Base-by-base conservation (phyloP, 2,329 filamentous ascomycete species). In the Coniochaeta sp. region DNA sequence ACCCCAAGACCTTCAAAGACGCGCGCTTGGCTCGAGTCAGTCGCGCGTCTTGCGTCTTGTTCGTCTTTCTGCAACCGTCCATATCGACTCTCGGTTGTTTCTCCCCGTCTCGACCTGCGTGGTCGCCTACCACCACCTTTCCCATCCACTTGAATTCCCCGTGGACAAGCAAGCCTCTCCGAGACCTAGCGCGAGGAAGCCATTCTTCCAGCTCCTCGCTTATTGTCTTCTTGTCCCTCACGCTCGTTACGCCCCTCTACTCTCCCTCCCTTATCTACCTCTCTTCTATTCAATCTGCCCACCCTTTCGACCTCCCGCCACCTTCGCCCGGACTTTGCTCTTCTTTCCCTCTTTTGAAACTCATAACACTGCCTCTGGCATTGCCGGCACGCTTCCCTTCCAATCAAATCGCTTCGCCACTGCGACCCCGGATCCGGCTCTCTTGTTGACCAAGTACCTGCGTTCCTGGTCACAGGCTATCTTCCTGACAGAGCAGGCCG, bases 11-110 rank as follows among this genome's bases (percentile, higher is more conserved):
- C 47, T 18, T 12, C 2, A 55, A 63, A 67, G 63, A 67, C 67
- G 65, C 66, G 67, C 67, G 67, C 67, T 67, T 68, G 66, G 51
- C 51, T 53, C 32, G 42, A 48, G 24, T 54, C 57, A 58, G 59
- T 60, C 59, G 62, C 58, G 61, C 58, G 59, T 60, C 53, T 57
- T 56, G 57, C 27, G 53, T 53, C 52, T 53, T 56, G 2, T 30
- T n/a, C n/a, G n/a, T n/a, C n/a, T n/a, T n/a, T n/a, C n/a, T n/a
- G n/a, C n/a, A n/a, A n/a, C n/a, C n/a, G n/a, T n/a, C n/a, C n/a
- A n/a, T n/a, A n/a, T n/a, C n/a, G n/a, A n/a, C 38, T 42, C 38
- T 42, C 33, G 18, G 51, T 52, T 55, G 52, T 52, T 59, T 53
- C 57, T 57, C 53, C 53, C 51, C 48, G 57, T 54, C 55, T 55